phyloP scores from a whole-genome alignment of 768 basidiomycete genomes.

The Xerocomellus intermedius region DNA sequence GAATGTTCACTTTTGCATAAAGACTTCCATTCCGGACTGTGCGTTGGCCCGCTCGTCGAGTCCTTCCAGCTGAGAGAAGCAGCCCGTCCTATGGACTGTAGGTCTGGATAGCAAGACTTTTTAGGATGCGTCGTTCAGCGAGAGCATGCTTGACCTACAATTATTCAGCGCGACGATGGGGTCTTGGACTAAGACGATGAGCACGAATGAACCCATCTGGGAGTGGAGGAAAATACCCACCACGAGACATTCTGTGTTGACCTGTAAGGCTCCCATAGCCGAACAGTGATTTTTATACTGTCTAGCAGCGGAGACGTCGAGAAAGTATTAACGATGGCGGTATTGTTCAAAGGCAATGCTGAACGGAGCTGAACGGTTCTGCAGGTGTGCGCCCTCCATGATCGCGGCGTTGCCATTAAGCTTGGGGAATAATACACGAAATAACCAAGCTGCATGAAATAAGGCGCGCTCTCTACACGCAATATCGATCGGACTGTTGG shows the following conservation, averaged over 20 bases:
- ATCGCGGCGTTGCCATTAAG: slow-evolving; percentile 29
- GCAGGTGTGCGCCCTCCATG: slow-evolving; percentile 23
- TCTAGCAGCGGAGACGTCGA: slow-evolving; percentile 17
- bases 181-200: slow-evolving; percentile 26
- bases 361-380: slow-evolving; percentile 26
- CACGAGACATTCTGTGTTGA: slow-evolving; percentile 22
- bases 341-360: slow-evolving; percentile 28
- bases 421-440: slow-evolving; percentile 29
- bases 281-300: slow-evolving; percentile 28
- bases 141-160: slow-evolving; percentile 29
- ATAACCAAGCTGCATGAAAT: slow-evolving; percentile 31
- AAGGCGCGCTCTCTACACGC: slow-evolving; percentile 32
- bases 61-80: slow-evolving; percentile 57
- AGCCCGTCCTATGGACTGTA: slow-evolving; percentile 46
- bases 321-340: slow-evolving; percentile 25
- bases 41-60: slow-evolving; percentile 40
- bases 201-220: not conserved
- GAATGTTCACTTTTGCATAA: slow-evolving; percentile 54
- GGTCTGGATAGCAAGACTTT: slow-evolving; percentile 38
- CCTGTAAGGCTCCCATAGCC: slow-evolving; percentile 16
- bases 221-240: slow-evolving; percentile 9
- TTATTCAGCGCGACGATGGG: slow-evolving; percentile 40
- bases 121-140: not conserved
- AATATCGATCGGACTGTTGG: slow-evolving; percentile 35
- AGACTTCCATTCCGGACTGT: slow-evolving; percentile 53